A percentile compares a stretch with the other conserved stretches of the same genome.
phyloP scores from a whole-genome alignment of 805 yeast genomes.

The Nakazawaea wyomingensis region DNA sequence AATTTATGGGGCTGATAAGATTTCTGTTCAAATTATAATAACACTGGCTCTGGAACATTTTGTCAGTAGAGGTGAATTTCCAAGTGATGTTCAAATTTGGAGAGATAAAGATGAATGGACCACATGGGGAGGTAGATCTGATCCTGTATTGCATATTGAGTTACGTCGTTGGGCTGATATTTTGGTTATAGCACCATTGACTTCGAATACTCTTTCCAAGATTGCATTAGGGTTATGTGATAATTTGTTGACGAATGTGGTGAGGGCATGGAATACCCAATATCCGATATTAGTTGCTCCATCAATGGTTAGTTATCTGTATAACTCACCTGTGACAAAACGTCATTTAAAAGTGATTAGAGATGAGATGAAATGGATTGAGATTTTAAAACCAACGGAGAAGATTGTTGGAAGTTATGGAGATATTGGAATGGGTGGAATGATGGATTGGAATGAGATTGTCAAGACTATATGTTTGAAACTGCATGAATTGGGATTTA shows the following conservation, averaged over 20 bases:
- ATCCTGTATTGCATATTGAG: slow-evolving; percentile 57
- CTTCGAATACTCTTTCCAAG: slow-evolving; percentile 54
- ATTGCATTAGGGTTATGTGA: slow-evolving; percentile 55
- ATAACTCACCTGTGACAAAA: slow-evolving; percentile 50
- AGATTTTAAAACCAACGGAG: slow-evolving; percentile 53
- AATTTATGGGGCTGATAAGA: slow-evolving; percentile 30
- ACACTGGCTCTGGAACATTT: slow-evolving; percentile 51
- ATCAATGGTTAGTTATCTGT: slow-evolving; percentile 57
- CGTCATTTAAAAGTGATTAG: slow-evolving; percentile 46
- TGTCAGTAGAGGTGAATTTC: slow-evolving; percentile 41
- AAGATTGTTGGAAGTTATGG: slow-evolving; percentile 53
- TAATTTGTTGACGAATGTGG: slow-evolving; percentile 51
- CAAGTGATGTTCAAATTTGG: slow-evolving; percentile 47
- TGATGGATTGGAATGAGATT: slow-evolving; percentile 64
- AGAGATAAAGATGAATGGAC: slow-evolving; percentile 55
- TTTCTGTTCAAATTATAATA: slow-evolving; percentile 48
- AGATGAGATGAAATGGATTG: slow-evolving; percentile 64
- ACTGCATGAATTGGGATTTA: slow-evolving; percentile 36
- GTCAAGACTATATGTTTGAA: slow-evolving; percentile 50
- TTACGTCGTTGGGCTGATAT: slow-evolving; percentile 60
- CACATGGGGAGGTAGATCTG: slow-evolving; percentile 47
- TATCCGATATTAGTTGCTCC: slow-evolving; percentile 56
- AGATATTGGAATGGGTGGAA: slow-evolving; percentile 63
- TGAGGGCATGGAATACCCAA: slow-evolving; percentile 57
- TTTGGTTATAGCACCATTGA: slow-evolving; percentile 49